phyloP scores from a whole-genome alignment of 192 early-diverging fungal species.

The Lunasporangiospora selenospora region DNA sequence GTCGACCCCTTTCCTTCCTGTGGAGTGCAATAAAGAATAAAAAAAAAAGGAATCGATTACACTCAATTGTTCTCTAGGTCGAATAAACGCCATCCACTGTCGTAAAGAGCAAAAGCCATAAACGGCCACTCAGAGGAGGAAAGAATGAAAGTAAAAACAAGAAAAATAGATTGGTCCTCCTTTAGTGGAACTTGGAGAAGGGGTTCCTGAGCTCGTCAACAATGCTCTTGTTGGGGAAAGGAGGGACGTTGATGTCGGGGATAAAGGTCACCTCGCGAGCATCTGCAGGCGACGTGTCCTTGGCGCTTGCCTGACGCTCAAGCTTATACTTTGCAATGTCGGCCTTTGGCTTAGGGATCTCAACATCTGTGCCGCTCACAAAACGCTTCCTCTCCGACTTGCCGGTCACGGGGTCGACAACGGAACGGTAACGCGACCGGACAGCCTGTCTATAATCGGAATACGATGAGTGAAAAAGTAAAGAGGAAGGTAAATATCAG shows the following conservation, averaged over 20 bases:
- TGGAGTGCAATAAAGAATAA: too few species aligned
- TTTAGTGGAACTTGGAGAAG: conserved; percentile 42
- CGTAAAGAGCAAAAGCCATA: too few species aligned
- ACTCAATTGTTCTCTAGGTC: too few species aligned
- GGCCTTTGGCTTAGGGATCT: conserved; percentile 44
- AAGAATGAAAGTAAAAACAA: too few species aligned
- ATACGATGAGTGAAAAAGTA: too few species aligned
- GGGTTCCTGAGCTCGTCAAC: conserved; percentile 45
- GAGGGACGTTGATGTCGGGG: conserved; percentile 39
- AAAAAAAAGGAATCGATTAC: too few species aligned
- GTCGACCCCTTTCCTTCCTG: too few species aligned
- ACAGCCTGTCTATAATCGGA: conserved; percentile 45
- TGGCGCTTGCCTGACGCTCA: conserved; percentile 42
- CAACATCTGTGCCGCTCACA: conserved; percentile 35
- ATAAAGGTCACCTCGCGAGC: conserved; percentile 45
- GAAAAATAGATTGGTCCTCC: too few species aligned
- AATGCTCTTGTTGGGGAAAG: conserved; percentile 46
- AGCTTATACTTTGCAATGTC: conserved; percentile 44
- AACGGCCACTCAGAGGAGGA: too few species aligned
- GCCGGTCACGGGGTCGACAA: conserved; percentile 14
- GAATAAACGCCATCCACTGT: too few species aligned
- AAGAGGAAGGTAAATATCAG: too few species aligned
- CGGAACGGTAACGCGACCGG: conserved; percentile 32
- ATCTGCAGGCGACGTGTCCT: conserved; percentile 31
- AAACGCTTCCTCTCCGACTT: conserved; percentile 46